phyloP scores from a whole-genome alignment of 2,329 filamentous ascomycete genomes.

The Didymella lethalis region DNA sequence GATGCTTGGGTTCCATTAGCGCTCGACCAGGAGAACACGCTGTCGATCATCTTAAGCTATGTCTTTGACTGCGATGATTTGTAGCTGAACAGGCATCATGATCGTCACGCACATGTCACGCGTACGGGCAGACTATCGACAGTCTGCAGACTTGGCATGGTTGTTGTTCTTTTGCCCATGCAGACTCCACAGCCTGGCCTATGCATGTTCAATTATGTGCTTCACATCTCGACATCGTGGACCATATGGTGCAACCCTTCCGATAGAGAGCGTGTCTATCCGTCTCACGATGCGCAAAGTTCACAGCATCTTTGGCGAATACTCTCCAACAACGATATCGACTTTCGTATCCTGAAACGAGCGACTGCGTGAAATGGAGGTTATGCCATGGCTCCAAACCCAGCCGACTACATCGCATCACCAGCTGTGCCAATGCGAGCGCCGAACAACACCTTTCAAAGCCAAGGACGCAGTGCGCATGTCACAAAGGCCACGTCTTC shows the following conservation, averaged over 20 bases:
- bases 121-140: neutral
- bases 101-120: neutral
- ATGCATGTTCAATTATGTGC: neutral
- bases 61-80: neutral
- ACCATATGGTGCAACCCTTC: too few relatives aligned
- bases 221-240: neutral
- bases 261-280: neutral
- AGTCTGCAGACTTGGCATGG: neutral
- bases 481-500: neutral
- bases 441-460: neutral
- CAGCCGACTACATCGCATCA: neutral
- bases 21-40: neutral
- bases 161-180: neutral
- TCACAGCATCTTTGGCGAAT: neutral
- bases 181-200: neutral
- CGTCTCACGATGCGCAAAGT: neutral
- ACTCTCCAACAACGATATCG: neutral
- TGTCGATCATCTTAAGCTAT: slow-evolving; percentile 1
- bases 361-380: neutral
- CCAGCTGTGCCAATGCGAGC: neutral
- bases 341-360: neutral
- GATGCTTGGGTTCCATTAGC: neutral
- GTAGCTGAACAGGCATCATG: neutral
- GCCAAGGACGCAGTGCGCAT: neutral
- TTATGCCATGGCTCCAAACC: neutral